Evolutionary conservation across 805 yeast genomes (phyloP), one percentile per base, ranked within the genome.

Genomic region (Isabelozyma rhagii): DNA sequence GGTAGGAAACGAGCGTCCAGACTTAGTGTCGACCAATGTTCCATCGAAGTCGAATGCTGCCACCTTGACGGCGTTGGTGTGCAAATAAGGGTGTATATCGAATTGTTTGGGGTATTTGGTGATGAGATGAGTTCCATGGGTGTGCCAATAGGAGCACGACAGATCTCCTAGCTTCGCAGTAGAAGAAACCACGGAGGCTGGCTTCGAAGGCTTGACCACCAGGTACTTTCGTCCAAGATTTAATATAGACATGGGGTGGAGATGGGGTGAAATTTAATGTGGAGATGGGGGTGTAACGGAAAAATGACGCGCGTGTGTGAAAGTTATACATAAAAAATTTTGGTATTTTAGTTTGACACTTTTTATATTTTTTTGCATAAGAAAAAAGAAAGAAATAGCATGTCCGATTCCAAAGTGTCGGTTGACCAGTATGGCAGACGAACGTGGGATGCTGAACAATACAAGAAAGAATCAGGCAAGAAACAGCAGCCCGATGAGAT

Each of bases 21-120:
- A 77, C 60, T 81, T 84, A 0, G 97, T 84, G 13, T 63, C 62
- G 0, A 89, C 80, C 7, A 93, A 56, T 0, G 98, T 93, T 8
- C 82, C 85, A 69, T 93, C 99, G 46, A 93, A 71, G 64, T 93
- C 98, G 66, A 92, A 93, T 0, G 87, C 87, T 2, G 89, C 89
- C 1, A 87, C 58, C 41, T 73, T 74, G 2, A 70, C 50, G 4
- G 52, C 47, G 2, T 47, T 52, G 7, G 43, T 13, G 56, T 47
- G 58, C 9, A 45, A 7, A 5, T 39, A 21, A 11, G 25, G 46
- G 38, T 47, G 14, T 10, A 18, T 7, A 31, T 39, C 31, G 50
- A 52, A 10, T 6, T 47, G 29, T 34, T 46, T 52, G 7, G 84
- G 84, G 0, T 62, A 54, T 39, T 71, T 64, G 25, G 72, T 68